A percentile compares a stretch with the other conserved stretches of the same genome.
phyloP scores from a whole-genome alignment of 2,329 filamentous ascomycete species.

The Cadophora sp. region DNA sequence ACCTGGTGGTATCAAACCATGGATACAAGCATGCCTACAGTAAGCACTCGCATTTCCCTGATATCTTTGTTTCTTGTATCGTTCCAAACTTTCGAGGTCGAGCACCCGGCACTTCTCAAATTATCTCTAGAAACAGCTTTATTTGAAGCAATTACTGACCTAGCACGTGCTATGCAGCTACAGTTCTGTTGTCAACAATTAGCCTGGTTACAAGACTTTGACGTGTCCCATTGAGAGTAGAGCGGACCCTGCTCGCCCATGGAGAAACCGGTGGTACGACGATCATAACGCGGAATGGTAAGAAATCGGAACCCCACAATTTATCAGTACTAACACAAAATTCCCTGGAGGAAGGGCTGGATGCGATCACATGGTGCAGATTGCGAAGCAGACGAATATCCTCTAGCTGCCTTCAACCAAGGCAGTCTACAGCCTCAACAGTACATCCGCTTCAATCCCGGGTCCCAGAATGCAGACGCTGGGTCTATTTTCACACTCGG shows the following conservation, averaged over 20 bases:
- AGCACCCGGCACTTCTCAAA: neutral
- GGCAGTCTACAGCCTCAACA: neutral
- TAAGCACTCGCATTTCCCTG: neutral
- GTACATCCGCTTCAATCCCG: neutral
- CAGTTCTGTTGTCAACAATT: neutral
- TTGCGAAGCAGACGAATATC: slow-evolving; percentile 3
- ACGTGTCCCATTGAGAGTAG: neutral
- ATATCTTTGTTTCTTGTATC: neutral
- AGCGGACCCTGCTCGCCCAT: neutral
- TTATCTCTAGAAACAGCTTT: neutral
- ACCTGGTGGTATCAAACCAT: neutral
- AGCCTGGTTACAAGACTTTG: neutral
- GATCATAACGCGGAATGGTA: slow-evolving; percentile 4
- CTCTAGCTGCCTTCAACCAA: neutral
- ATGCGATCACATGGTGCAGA: neutral
- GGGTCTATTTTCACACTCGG: neutral
- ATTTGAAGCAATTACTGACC: neutral
- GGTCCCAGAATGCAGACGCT: neutral
- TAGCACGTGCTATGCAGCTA: neutral
- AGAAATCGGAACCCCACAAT: neutral
- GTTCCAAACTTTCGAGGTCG: neutral
- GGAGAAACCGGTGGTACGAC: neutral
- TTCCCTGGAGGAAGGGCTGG: neutral
- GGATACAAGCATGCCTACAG: slow-evolving; percentile 2
- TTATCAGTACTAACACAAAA: neutral